These are phyloP conservation scores for Inga leiocalycina DNA, from an alignment of 306 rosid genomes.

Conservation along the genomic window DNA sequence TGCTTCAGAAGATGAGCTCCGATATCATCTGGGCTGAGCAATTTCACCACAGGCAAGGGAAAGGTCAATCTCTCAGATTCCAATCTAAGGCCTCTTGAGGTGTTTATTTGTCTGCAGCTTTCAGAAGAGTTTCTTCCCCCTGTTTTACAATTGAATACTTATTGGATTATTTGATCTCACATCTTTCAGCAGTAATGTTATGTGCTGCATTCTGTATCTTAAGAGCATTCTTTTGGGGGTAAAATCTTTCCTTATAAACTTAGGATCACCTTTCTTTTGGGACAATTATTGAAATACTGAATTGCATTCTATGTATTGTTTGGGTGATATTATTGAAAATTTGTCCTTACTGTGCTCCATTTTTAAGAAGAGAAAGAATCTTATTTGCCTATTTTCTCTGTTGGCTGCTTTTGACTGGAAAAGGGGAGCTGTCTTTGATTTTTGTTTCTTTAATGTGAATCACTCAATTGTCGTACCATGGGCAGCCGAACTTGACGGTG, in stretches of 20 bases:
- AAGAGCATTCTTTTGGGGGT: conserved; percentile 13
- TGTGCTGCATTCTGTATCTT: conserved; percentile 40
- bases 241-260: conserved; percentile 29
- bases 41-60: conserved; percentile 68
- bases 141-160: conserved; percentile 1
- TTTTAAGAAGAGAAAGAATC: conserved; percentile 18
- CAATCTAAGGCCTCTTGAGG: conserved; percentile 66
- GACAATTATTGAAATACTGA: conserved; percentile 20
- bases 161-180: conserved; percentile 44
- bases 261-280: background rate
- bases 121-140: conserved; percentile 34
- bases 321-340: conserved; percentile 28
- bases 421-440: background rate
- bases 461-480: background rate
- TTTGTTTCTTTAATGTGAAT: background rate
- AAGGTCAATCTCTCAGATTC: conserved; percentile 56
- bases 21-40: conserved; percentile 54
- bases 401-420: conserved; percentile 23
- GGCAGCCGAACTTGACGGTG: conserved; percentile 3
- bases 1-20: conserved; percentile 67
- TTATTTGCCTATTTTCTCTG: conserved; percentile 15
- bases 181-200: conserved; percentile 34
- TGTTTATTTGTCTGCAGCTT: conserved; percentile 52
- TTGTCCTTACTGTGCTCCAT: background rate
- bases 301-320: conserved; percentile 35